Conservation (phyloP, 208 protist genomes). For the Strigomonas oncopelti region DNA sequence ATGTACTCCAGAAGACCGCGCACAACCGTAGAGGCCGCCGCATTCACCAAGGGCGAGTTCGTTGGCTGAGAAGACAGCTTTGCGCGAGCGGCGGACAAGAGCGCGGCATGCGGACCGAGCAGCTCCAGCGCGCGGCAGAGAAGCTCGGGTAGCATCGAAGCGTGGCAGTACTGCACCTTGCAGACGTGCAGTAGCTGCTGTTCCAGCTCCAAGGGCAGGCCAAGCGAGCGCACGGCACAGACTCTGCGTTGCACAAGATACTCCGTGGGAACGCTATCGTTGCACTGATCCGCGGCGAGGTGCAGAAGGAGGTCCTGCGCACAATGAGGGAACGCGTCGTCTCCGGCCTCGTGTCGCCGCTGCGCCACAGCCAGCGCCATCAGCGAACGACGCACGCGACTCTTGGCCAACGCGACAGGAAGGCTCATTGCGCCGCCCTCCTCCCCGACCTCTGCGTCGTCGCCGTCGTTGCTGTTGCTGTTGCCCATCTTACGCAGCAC, state of each 20-base stretch:
- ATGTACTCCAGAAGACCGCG: slow-evolving; percentile 3
- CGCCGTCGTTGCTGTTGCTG: neutral
- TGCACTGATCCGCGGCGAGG: slow-evolving; percentile 77
- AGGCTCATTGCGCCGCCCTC: neutral
- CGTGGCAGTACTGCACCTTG: slow-evolving; percentile 16
- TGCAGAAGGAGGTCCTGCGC: slow-evolving; percentile 48
- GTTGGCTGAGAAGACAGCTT: neutral
- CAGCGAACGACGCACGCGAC: slow-evolving; percentile 3
- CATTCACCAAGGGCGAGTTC: slow-evolving; percentile 28
- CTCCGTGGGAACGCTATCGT: slow-evolving; percentile 41
- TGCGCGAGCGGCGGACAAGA: slow-evolving; percentile 10
- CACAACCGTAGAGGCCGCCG: neutral
- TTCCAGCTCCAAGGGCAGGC: slow-evolving; percentile 19
- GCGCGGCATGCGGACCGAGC: slow-evolving; percentile 52
- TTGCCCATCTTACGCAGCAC: neutral
- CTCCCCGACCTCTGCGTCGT: neutral
- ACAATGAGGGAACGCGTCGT: neutral
- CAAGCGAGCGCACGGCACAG: neutral
- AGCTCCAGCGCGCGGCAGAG: slow-evolving; percentile 46
- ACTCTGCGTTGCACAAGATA: neutral
- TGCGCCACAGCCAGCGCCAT: neutral
- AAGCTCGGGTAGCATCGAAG: slow-evolving; percentile 27
- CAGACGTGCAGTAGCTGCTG: slow-evolving; percentile 19
- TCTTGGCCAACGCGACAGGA: neutral
- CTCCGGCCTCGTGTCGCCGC: slow-evolving; percentile 8